A percentile compares a stretch with the other conserved stretches of the same genome.
Evolutionary conservation across 495 filamentous ascomycete genomes (phyloP).

Genomic region (Cercophora samala): DNA sequence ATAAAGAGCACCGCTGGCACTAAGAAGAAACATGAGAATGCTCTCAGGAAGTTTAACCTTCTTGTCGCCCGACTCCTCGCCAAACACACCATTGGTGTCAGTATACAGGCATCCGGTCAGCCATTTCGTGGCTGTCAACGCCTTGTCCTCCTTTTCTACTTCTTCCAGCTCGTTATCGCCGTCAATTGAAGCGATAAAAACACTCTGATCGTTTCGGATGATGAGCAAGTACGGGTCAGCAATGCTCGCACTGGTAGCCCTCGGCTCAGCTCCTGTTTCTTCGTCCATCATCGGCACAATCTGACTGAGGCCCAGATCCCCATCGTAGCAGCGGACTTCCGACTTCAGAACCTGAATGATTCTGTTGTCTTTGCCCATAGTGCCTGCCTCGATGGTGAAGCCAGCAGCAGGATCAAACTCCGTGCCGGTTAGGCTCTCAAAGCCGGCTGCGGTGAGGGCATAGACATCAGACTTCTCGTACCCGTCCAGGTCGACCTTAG

Average conservation of each 20-base stretch:
- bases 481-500: constrained; percentile 54
- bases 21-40: constrained; percentile 72
- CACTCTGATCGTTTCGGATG: constrained; percentile 73
- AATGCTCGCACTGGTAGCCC: constrained; percentile 77
- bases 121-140: constrained; percentile 62
- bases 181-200: constrained; percentile 72
- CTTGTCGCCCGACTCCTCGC: constrained; percentile 40
- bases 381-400: constrained; percentile 75
- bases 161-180: constrained; percentile 83
- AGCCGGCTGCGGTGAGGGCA: constrained; percentile 55
- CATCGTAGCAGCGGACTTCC: constrained; percentile 84
- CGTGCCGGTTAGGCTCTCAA: constrained; percentile 63
- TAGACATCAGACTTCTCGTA: constrained; percentile 61
- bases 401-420: constrained; percentile 90
- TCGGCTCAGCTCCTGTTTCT: constrained; percentile 69
- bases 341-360: constrained; percentile 81
- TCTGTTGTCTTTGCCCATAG: constrained; percentile 66
- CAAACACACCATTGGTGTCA: constrained; percentile 59
- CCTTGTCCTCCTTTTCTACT: constrained; percentile 56
- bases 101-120: constrained; percentile 74
- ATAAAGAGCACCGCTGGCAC: constrained; percentile 64
- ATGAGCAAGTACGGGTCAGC: constrained; percentile 85
- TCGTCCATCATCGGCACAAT: constrained; percentile 90
- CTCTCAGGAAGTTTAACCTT: constrained; percentile 42
- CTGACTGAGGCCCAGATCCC: constrained; percentile 78